Conservation (phyloP, 768 basidiomycete genomes). For the Fibroporia radiculosa region DNA sequence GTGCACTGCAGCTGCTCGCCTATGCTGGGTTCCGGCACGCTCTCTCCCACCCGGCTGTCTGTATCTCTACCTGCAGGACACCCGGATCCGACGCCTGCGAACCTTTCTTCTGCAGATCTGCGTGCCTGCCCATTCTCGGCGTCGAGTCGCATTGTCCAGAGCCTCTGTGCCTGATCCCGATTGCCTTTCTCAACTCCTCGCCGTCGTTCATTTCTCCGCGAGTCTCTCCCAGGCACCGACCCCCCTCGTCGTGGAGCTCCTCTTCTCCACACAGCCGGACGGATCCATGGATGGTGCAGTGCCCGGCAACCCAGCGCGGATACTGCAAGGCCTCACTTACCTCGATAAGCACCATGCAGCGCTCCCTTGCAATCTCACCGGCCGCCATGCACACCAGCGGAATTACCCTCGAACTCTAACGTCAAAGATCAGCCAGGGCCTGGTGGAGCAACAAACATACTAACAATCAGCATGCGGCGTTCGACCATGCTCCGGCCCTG, state of each 20-base stretch:
- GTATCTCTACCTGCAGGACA: background rate
- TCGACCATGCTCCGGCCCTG: no score
- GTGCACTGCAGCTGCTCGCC: background rate
- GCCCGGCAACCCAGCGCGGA: no score
- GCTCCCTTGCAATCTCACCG: no score
- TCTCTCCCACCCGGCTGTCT: background rate
- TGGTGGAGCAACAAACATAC: no score
- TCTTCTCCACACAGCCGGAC: background rate
- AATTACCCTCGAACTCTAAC: no score
- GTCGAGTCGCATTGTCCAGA: background rate
- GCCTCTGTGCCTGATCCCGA: constrained; percentile 3
- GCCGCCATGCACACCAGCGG: no score
- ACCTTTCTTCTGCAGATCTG: background rate
- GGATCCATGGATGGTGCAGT: no score
- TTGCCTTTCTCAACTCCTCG: background rate
- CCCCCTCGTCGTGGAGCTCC: background rate
- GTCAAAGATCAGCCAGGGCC: no score
- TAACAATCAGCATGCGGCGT: no score
- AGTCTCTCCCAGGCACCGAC: background rate
- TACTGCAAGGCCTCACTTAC: no score
- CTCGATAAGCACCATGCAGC: no score
- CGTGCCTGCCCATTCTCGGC: background rate
- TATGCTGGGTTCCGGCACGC: background rate
- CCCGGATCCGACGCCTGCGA: background rate
- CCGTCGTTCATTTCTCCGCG: background rate